Evolutionary conservation across 805 yeast genomes (phyloP).

Genomic region (Candida silvicultrix): DNA sequence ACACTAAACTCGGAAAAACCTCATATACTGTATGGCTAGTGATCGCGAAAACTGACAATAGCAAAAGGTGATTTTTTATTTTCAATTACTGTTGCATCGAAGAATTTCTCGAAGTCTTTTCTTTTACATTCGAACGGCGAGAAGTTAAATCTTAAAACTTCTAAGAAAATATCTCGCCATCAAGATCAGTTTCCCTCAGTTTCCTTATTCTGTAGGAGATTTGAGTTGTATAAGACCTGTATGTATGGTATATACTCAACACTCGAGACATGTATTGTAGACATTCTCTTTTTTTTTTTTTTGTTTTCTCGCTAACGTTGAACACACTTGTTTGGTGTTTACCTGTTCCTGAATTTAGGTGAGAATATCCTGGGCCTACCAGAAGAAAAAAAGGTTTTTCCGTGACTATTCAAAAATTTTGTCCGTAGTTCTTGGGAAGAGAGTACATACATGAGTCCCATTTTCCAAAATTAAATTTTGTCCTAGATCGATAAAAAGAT

Average conservation of each 20-base stretch:
- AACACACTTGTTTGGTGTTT: neutral
- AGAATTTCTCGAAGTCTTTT: neutral
- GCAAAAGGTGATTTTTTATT: neutral
- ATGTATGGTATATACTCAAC: too few relatives aligned
- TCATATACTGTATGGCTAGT: neutral
- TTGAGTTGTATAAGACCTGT: neutral
- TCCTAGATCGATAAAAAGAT: neutral
- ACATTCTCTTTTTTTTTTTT: too few relatives aligned
- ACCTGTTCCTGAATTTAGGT: neutral
- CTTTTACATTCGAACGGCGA: neutral
- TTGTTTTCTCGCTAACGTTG: neutral
- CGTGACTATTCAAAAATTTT: neutral
- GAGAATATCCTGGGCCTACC: neutral
- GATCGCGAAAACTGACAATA: neutral
- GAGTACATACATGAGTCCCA: neutral
- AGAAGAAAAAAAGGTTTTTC: neutral
- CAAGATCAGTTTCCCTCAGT: too few relatives aligned
- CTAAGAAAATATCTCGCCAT: too few relatives aligned
- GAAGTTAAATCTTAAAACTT: too few relatives aligned
- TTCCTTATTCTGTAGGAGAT: neutral
- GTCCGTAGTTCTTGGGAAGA: neutral
- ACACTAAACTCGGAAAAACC: slow-evolving; percentile 6
- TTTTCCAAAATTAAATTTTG: neutral
- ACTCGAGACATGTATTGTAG: too few relatives aligned
- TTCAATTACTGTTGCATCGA: neutral